Percentiles rank a stretch among this genome's conserved stretches.
These are phyloP conservation scores for Boechera stricta DNA, from an alignment of 345 rosid genomes.

Conservation along the genomic window DNA sequence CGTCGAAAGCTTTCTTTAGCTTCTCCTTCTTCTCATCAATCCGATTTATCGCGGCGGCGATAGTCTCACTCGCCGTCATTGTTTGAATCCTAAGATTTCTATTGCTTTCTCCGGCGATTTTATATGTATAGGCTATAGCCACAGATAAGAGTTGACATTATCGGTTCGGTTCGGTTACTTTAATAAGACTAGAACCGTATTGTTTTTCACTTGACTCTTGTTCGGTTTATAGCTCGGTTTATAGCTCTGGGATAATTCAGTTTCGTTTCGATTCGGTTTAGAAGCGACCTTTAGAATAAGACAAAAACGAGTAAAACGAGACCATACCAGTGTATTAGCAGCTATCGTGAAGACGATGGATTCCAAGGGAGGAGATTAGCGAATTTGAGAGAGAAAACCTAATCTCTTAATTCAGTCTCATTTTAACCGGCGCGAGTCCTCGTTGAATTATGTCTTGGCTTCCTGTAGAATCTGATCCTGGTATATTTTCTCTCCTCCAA, in stretches of 20 bases:
- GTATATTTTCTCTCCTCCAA: conserved; percentile 7
- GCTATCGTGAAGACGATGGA: conserved; percentile 26
- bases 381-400: conserved; percentile 26
- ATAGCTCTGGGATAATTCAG: not conserved
- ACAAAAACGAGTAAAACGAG: not conserved
- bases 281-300: not conserved
- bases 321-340: conserved; percentile 19
- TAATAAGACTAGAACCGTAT: not conserved
- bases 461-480: conserved; percentile 50
- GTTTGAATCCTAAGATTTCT: conserved; percentile 7
- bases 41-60: conserved; percentile 59
- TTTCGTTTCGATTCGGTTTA: conserved; percentile 12
- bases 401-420: conserved; percentile 10
- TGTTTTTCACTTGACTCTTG: no score
- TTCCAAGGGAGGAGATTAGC: conserved; percentile 15
- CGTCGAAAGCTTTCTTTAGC: conserved; percentile 69
- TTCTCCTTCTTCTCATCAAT: conserved; percentile 59
- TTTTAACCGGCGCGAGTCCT: conserved; percentile 26
- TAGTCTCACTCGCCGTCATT: conserved; percentile 52
- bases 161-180: conserved; percentile 11
- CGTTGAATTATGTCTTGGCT: conserved; percentile 45
- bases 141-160: not conserved
- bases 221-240: not conserved
- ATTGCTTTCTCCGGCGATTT: conserved; percentile 8
- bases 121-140: not conserved